Conservation (phyloP, 192 early-diverging fungal species). For the Rhizoclosmatium sp. region DNA sequence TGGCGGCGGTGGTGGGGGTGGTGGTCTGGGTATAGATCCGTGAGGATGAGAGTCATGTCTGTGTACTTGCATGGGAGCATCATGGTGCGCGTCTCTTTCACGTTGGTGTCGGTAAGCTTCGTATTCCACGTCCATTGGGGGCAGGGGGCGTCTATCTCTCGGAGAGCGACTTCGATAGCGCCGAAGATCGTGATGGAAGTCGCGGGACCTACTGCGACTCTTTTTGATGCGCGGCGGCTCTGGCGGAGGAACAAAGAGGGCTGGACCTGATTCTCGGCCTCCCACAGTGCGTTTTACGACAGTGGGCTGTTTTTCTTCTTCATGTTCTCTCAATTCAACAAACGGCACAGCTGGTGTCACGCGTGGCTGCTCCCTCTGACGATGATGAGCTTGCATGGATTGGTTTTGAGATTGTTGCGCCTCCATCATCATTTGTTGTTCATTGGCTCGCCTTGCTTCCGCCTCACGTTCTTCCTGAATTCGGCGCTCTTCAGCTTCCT, state of each 20-base stretch:
- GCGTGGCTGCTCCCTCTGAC: too few relatives aligned
- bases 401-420: neutral
- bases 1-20: conserved; percentile 3
- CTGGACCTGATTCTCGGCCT: neutral
- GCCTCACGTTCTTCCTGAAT: neutral
- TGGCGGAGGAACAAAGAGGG: conserved; percentile 19
- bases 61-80: neutral
- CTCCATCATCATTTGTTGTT: neutral
- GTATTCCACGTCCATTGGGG: neutral
- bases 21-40: neutral
- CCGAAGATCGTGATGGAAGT: neutral
- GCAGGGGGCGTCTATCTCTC: neutral
- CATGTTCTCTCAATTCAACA: too few relatives aligned
- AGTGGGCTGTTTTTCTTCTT: too few relatives aligned
- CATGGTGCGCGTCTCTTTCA: neutral
- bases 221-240: neutral
- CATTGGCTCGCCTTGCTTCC: neutral
- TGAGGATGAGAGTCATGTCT: neutral
- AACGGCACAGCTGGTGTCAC: too few relatives aligned
- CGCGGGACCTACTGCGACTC: neutral
- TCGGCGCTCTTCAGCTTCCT: neutral
- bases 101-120: neutral
- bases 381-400: too few relatives aligned
- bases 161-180: neutral
- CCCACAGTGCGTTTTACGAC: neutral